Evolutionary conservation across 257 asterid genomes (phyloP).

Genomic region (Nicotiana paniculata): DNA sequence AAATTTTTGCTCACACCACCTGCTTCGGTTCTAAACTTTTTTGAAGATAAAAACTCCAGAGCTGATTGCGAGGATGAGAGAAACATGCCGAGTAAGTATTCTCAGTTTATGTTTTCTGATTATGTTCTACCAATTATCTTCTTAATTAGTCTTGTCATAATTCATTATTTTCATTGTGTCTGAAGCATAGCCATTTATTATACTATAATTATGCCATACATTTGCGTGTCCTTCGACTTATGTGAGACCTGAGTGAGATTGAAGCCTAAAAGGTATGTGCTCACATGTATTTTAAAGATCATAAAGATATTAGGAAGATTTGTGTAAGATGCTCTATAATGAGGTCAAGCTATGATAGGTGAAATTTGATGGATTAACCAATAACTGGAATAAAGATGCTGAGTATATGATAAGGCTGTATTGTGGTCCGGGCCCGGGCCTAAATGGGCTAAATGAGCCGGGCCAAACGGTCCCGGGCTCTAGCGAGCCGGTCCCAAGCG

Average conservation of each 20-base stretch:
- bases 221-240: background rate
- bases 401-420: background rate
- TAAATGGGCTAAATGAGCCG: too few species aligned
- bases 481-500: too few species aligned
- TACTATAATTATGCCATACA: background rate
- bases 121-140: background rate
- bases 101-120: conserved; percentile 9
- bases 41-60: conserved; percentile 84
- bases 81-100: conserved; percentile 79
- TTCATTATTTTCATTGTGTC: background rate
- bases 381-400: background rate
- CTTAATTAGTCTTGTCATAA: background rate
- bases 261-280: background rate
- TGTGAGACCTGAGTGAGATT: background rate
- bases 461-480: too few species aligned
- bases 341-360: background rate
- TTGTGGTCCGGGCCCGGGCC: too few species aligned
- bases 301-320: background rate
- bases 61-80: conserved; percentile 83
- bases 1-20: conserved; percentile 11
- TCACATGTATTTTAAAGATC: background rate
- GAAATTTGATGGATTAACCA: background rate
- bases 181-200: background rate
- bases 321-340: background rate
- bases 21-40: conserved; percentile 15